These are phyloP conservation scores for Boechera stricta DNA, from an alignment of 345 rosid genomes.

Conservation along the genomic window DNA sequence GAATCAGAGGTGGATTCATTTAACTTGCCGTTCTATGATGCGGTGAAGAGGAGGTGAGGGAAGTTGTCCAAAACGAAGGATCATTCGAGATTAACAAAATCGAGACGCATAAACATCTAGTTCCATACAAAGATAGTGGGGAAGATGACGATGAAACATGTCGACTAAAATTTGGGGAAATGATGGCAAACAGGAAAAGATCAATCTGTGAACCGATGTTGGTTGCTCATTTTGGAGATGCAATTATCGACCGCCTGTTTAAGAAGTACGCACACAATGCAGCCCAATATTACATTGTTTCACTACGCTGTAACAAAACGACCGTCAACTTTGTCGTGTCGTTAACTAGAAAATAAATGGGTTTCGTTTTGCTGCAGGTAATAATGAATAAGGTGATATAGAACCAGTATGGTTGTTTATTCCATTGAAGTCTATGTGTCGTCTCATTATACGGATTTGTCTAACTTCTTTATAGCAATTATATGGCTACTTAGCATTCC, in stretches of 20 bases:
- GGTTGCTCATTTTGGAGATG: slow-evolving; percentile 51
- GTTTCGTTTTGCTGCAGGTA: not conserved
- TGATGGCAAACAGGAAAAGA: slow-evolving; percentile 45
- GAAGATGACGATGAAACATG: not conserved
- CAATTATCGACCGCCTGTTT: slow-evolving; percentile 27
- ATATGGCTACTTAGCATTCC: not conserved
- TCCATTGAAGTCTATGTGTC: not conserved
- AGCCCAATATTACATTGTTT: slow-evolving; percentile 30
- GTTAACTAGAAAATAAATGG: slow-evolving; percentile 14
- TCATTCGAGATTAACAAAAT: slow-evolving; percentile 35
- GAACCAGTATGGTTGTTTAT: not conserved
- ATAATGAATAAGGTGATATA: not conserved
- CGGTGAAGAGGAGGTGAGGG: slow-evolving; percentile 23
- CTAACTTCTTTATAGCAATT: not conserved
- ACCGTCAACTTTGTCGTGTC: slow-evolving; percentile 22
- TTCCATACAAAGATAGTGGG: not conserved
- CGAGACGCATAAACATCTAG: slow-evolving; percentile 1
- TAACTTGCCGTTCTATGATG: slow-evolving; percentile 41
- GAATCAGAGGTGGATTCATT: slow-evolving; percentile 44
- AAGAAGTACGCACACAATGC: not conserved
- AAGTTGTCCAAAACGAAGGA: slow-evolving; percentile 38
- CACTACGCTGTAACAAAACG: slow-evolving; percentile 29
- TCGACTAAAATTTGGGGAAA: not conserved
- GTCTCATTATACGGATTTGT: not conserved
- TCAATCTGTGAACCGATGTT: slow-evolving; percentile 58